Evolutionary conservation across 139 green algal species (phyloP).

Genomic region (Choricystis sp.): DNA sequence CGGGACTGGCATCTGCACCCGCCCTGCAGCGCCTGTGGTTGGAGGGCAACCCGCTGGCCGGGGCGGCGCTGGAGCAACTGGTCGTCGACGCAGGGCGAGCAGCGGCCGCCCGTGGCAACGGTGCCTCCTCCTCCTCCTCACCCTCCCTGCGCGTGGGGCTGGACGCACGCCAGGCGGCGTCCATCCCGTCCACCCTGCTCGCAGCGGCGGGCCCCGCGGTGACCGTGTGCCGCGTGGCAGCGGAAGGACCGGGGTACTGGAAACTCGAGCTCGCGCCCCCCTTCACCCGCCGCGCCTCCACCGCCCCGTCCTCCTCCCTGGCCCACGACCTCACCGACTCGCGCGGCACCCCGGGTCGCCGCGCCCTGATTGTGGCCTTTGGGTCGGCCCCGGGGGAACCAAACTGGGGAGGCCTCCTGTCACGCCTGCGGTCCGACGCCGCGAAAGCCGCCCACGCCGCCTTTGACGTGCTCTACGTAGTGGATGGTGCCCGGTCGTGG

Average conservation of each 20-base stretch:
- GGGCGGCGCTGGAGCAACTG: conserved; percentile 11
- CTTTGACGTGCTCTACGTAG: conserved; percentile 76
- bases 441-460: neutral
- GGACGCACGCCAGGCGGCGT: conserved; percentile 17
- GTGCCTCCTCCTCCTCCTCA: no score
- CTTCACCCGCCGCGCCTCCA: neutral
- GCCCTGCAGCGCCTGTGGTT: conserved; percentile 31
- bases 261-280: conserved; percentile 43
- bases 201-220: conserved; percentile 10
- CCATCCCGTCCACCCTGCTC: neutral
- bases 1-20: conserved; percentile 10
- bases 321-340: conserved; percentile 9
- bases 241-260: conserved; percentile 48
- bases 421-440: conserved; percentile 14
- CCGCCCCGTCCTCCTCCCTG: conserved; percentile 2
- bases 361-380: conserved; percentile 76
- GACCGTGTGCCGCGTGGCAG: conserved; percentile 2
- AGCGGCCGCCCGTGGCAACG: conserved; percentile 5
- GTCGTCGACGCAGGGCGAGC: conserved; percentile 6
- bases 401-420: conserved; percentile 81
- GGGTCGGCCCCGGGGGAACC: conserved; percentile 77
- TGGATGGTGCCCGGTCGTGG: conserved; percentile 25
- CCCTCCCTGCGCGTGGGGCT: conserved; percentile 21
- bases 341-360: neutral
- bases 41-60: conserved; percentile 54